phyloP scores from a whole-genome alignment of 768 basidiomycete genomes.

The Brasilioporus rufonigricans region DNA sequence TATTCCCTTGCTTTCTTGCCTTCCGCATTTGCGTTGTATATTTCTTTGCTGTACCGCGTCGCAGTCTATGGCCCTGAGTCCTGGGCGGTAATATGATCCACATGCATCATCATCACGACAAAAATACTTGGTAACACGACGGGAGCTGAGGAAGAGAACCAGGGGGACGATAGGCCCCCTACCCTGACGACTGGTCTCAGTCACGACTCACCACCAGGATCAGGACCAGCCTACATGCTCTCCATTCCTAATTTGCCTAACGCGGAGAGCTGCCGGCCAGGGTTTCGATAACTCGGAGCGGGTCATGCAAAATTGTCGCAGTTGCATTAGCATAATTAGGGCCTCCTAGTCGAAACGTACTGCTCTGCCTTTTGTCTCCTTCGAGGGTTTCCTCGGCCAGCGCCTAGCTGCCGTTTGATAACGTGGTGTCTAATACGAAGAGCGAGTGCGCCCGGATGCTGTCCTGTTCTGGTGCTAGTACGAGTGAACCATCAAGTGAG shows the following conservation, averaged over 20 bases:
- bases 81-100: constrained; percentile 3
- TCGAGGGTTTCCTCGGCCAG: too few species aligned
- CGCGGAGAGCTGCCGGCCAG: background rate
- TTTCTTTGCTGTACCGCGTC: constrained; percentile 11
- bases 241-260: background rate
- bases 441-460: too few species aligned
- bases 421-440: too few species aligned
- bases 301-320: background rate
- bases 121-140: background rate
- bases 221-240: constrained; percentile 3
- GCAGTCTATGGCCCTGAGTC: background rate
- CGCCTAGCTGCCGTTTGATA: too few species aligned
- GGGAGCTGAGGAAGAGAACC: background rate
- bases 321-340: background rate
- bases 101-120: background rate
- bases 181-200: background rate
- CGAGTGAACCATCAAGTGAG: too few species aligned
- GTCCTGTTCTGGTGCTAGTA: too few species aligned
- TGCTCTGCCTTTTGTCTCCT: too few species aligned
- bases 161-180: background rate
- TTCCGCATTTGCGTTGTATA: constrained; percentile 3
- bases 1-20: constrained; percentile 7
- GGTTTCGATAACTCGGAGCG: background rate
- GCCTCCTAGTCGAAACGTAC: too few species aligned
- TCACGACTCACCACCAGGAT: constrained; percentile 4